Percentiles rank a stretch among this genome's conserved stretches.
These are phyloP conservation scores for Yamadazyma dushanensis DNA, from an alignment of 1,139 yeast species.

Conservation along the genomic window DNA sequence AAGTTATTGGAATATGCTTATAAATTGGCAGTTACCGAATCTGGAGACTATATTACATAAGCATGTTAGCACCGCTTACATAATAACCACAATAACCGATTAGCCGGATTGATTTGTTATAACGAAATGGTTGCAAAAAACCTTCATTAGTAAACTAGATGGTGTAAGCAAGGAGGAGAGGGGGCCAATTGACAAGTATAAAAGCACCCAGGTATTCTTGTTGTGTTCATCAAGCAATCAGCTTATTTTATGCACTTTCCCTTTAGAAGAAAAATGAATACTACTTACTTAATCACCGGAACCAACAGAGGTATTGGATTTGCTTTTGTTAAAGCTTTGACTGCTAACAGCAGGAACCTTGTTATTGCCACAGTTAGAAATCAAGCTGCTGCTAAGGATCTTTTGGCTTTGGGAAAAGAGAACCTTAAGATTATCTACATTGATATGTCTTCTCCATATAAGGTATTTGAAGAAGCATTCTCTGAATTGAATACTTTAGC, in stretches of 20 bases:
- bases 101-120: too few species aligned
- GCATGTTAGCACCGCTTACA: too few species aligned
- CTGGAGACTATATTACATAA: too few species aligned
- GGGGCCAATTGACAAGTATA: too few species aligned
- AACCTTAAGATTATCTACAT: slow-evolving; percentile 5
- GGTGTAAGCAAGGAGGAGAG: too few species aligned
- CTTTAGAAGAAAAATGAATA: neutral
- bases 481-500: slow-evolving; percentile 1
- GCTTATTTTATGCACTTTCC: neutral
- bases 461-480: neutral
- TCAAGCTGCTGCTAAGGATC: slow-evolving; percentile 2
- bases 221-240: too few species aligned
- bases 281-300: slow-evolving; percentile 7
- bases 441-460: neutral
- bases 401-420: slow-evolving; percentile 1
- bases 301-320: slow-evolving; percentile 8
- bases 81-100: too few species aligned
- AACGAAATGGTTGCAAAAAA: too few species aligned
- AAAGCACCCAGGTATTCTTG: neutral
- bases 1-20: too few species aligned
- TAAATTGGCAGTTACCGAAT: too few species aligned
- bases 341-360: neutral
- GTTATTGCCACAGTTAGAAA: slow-evolving; percentile 4
- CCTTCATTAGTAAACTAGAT: too few species aligned
- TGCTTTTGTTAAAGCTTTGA: slow-evolving; percentile 4